Evolutionary conservation across 495 filamentous ascomycete genomes (phyloP).

Genomic region (Amorphotheca resinae): DNA sequence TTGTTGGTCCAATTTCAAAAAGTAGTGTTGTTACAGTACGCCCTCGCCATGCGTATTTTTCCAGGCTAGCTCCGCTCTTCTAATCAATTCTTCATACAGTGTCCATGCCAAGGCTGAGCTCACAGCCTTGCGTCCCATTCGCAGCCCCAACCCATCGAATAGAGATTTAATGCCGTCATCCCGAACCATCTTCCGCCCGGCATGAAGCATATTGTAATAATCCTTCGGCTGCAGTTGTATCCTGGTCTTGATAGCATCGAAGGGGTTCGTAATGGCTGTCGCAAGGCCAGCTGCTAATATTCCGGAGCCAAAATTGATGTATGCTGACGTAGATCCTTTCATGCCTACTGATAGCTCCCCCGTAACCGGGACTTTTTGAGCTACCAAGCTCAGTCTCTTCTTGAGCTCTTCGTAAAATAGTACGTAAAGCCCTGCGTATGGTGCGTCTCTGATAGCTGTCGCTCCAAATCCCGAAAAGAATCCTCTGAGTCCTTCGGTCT

Average conservation of each 20-base stretch:
- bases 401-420: constrained; percentile 90
- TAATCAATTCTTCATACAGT: constrained; percentile 85
- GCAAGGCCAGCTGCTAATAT: constrained; percentile 67
- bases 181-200: constrained; percentile 57
- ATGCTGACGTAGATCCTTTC: constrained; percentile 38
- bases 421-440: constrained; percentile 91
- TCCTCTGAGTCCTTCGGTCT: constrained; percentile 61
- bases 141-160: constrained; percentile 75
- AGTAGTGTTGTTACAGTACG: constrained; percentile 5
- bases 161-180: constrained; percentile 74
- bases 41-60: constrained; percentile 19
- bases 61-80: constrained; percentile 57
- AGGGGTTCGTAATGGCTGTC: constrained; percentile 85
- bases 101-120: constrained; percentile 93
- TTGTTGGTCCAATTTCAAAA: constrained; percentile 5
- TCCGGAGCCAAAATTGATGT: constrained; percentile 76
- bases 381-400: constrained; percentile 37
- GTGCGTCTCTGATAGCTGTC: constrained; percentile 84
- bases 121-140: constrained; percentile 83
- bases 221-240: constrained; percentile 76
- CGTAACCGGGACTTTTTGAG: constrained; percentile 11
- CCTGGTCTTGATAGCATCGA: constrained; percentile 91
- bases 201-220: constrained; percentile 79
- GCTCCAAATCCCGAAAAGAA: constrained; percentile 93
- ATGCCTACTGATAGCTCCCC: constrained; percentile 11